Evolutionary conservation across 2,329 filamentous ascomycete genomes (phyloP).

Genomic region (Arthrobotrys sphaeroides): DNA sequence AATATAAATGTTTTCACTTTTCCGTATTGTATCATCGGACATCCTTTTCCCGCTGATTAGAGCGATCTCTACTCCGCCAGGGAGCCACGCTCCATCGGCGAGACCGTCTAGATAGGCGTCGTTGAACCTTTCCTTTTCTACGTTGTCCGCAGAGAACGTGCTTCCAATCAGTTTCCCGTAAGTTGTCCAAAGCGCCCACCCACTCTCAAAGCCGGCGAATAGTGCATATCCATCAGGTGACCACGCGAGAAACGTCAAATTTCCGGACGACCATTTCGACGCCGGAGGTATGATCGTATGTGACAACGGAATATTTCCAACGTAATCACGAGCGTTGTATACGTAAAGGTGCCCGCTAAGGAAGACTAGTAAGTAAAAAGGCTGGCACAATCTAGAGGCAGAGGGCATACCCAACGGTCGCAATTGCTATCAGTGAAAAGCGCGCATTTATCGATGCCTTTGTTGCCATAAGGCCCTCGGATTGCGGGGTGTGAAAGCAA

Average conservation of each 20-base stretch:
- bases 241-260: constrained; percentile 79
- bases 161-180: constrained; percentile 89
- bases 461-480: constrained; percentile 68
- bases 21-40: constrained; percentile 69
- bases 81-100: constrained; percentile 82
- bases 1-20: constrained; percentile 76
- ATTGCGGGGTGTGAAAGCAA: constrained; percentile 82
- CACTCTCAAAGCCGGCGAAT: constrained; percentile 89
- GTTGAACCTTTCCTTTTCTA: constrained; percentile 71
- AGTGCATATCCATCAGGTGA: constrained; percentile 96
- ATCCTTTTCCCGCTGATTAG: constrained; percentile 63
- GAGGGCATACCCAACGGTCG: constrained; percentile 69
- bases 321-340: constrained; percentile 93
- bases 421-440: constrained; percentile 91
- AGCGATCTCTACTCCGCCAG: constrained; percentile 85
- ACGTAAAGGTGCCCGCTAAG: constrained; percentile 76
- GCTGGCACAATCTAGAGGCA: not conserved
- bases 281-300: constrained; percentile 78
- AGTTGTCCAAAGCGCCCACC: constrained; percentile 97
- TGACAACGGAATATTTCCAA: constrained; percentile 87
- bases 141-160: constrained; percentile 78
- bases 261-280: constrained; percentile 74
- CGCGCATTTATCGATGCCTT: constrained; percentile 89
- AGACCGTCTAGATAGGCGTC: constrained; percentile 88
- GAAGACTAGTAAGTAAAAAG: constrained; percentile 13